phyloP scores from a whole-genome alignment of 2,329 filamentous ascomycete species.

The Fusarium sp. region DNA sequence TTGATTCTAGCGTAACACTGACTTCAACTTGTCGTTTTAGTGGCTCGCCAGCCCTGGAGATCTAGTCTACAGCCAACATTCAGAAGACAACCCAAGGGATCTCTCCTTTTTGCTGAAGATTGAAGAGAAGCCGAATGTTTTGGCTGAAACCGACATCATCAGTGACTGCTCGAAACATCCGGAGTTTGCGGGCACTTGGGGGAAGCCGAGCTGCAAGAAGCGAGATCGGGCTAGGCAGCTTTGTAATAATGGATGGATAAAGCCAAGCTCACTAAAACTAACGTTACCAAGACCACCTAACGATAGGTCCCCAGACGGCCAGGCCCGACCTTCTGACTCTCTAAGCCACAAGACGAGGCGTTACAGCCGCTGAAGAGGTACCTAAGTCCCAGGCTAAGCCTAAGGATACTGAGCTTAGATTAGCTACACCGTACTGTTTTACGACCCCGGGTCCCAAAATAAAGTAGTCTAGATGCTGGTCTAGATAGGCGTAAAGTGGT shows the following conservation, averaged over 20 bases:
- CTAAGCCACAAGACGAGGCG: constrained; percentile 34
- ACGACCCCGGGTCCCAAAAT: not conserved
- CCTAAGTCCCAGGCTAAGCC: not conserved
- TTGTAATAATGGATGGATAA: constrained; percentile 24
- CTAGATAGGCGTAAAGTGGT: not conserved
- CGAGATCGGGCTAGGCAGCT: constrained; percentile 5
- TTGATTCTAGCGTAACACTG: constrained; percentile 36
- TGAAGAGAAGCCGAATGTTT: constrained; percentile 1
- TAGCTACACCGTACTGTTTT: not conserved
- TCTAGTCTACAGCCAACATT: not conserved
- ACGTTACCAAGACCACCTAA: constrained; percentile 14
- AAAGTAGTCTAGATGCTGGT: not conserved
- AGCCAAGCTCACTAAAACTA: constrained; percentile 20
- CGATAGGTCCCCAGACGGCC: not conserved
- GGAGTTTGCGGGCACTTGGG: constrained; percentile 25
- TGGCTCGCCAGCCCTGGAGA: constrained; percentile 16
- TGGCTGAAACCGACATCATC: not conserved
- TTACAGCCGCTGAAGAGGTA: constrained; percentile 4
- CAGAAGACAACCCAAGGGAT: not conserved
- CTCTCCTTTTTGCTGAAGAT: not conserved
- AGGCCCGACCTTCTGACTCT: constrained; percentile 5
- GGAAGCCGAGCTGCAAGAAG: constrained; percentile 23
- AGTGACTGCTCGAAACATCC: not conserved
- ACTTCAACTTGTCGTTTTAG: constrained; percentile 23
- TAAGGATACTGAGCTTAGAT: constrained; percentile 1